Base-by-base conservation (phyloP, 768 basidiomycete genomes). In the Leccinum aurantiacum region DNA sequence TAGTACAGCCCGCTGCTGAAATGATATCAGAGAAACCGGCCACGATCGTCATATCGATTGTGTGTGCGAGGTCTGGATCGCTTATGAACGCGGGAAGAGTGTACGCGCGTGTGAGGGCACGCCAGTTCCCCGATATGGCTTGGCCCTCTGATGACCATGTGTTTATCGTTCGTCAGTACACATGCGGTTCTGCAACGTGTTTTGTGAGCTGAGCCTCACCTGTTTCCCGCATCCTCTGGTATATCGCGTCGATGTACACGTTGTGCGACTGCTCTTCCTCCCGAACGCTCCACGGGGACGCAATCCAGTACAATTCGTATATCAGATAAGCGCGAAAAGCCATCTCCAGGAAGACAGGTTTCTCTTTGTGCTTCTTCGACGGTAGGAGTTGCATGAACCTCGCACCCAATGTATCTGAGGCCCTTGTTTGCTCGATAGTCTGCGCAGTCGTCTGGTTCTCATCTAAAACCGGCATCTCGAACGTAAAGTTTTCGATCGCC, bases 101-200 rank as follows among this genome's bases (percentile, higher is more conserved):
- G 24, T 74, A 54, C 4, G 63, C 37, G 10, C 65, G 66, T 10
- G 78, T 79, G 22, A 81, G 63, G 2, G 77, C 73, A 4, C 79
- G 75, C 79, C 80, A 81, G 53, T 76, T 67, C 37, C 76, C 75
- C 3, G 78, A 73, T 44, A 80, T 67, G 4, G 78, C 72, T 64
- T 79, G 79, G 8, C 74, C 74, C 63, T 79, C 80, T 80, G 59
- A 6, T 19, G 44, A 46, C 37, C n/a, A 9, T 37, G 29, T 44
- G 19, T 25, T 56, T 31, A 63, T 46, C 22, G 19, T n/a, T 19
- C 44, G 19, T 46, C 44, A 46, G 44, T 19, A 46, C 11, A 46
- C 44, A 52, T 33, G 19, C 8, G 14, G 2, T 29, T 22, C 17
- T 3, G 3, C 41, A 35, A 51, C 15, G n/a, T 15, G 24, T 46